These are phyloP conservation scores for Hypomontagnella submonticulosa DNA, from an alignment of 495 filamentous ascomycete species.

Conservation along the genomic window DNA sequence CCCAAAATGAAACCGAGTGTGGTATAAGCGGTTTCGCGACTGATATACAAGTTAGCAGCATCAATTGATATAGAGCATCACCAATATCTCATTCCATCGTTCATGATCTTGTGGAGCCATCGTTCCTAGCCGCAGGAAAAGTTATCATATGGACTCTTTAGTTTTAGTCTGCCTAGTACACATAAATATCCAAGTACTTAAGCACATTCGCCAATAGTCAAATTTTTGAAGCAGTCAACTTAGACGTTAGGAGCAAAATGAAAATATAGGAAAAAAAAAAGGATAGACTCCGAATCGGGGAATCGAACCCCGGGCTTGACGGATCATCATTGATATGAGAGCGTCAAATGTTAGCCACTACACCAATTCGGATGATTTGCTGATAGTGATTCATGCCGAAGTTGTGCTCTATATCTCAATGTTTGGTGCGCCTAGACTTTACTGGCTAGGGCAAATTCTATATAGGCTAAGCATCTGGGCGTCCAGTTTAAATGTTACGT, in stretches of 20 bases:
- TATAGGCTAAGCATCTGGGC: neutral
- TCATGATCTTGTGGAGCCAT: too few species aligned
- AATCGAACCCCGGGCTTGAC: slow-evolving; percentile 55
- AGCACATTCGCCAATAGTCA: neutral
- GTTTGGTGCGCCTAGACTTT: neutral
- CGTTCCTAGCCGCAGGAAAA: too few species aligned
- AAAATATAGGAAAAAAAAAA: neutral
- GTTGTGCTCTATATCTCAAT: too few species aligned
- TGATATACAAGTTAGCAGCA: too few species aligned
- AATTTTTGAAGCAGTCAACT: neutral
- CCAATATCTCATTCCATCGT: too few species aligned
- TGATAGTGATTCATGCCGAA: neutral
- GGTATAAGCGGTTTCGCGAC: too few species aligned
- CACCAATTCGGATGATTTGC: slow-evolving; percentile 48
- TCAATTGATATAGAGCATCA: too few species aligned
- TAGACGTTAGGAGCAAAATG: neutral
- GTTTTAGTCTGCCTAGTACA: too few species aligned
- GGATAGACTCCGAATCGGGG: slow-evolving; percentile 49
- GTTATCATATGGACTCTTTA: too few species aligned
- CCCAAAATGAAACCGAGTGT: too few species aligned
- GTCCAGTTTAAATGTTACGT: too few species aligned
- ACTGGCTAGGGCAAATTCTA: slow-evolving; percentile 1
- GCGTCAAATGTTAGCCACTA: slow-evolving; percentile 54
- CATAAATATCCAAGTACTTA: too few species aligned
- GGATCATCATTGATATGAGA: slow-evolving; percentile 39